phyloP scores from a whole-genome alignment of 371 early-diverging fungal species.

The Basidiobolus meristosporus region DNA sequence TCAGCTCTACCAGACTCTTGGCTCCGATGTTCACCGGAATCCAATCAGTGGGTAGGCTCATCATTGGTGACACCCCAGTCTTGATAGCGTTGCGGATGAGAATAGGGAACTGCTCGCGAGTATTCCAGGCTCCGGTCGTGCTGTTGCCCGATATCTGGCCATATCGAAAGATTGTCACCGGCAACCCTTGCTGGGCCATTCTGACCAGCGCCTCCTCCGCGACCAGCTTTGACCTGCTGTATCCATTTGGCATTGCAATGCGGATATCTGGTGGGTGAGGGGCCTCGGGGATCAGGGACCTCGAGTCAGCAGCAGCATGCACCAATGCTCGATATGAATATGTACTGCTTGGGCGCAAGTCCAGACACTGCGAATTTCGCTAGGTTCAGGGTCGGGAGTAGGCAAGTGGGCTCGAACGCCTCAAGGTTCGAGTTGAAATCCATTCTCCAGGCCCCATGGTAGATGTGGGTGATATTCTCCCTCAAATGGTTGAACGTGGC shows the following conservation, averaged over 20 bases:
- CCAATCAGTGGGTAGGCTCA: not conserved
- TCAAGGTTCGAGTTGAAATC: conserved; percentile 1
- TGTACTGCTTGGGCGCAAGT: not conserved
- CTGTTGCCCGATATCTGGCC: conserved; percentile 20
- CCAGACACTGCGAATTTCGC: not conserved
- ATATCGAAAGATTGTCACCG: conserved; percentile 13
- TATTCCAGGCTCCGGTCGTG: conserved; percentile 17
- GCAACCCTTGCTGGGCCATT: conserved; percentile 11
- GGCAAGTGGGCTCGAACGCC: conserved; percentile 1
- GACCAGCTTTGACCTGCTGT: conserved; percentile 18
- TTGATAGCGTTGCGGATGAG: not conserved
- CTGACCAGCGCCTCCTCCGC: conserved; percentile 6
- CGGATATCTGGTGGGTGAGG: conserved; percentile 1
- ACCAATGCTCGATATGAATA: conserved; percentile 3
- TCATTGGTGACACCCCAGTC: no score
- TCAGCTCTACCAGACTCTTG: not conserved
- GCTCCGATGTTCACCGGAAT: conserved; percentile 1
- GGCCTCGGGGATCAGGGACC: conserved; percentile 6
- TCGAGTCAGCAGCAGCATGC: conserved; percentile 2
- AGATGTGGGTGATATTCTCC: not conserved
- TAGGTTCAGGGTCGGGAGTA: not conserved
- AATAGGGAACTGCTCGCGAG: conserved; percentile 14
- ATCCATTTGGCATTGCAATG: conserved; percentile 15
- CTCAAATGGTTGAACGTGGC: not conserved
- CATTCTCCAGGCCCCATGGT: conserved; percentile 5